These are phyloP conservation scores for Leptomonas seymouri DNA, from an alignment of 208 protist species.

Conservation along the genomic window DNA sequence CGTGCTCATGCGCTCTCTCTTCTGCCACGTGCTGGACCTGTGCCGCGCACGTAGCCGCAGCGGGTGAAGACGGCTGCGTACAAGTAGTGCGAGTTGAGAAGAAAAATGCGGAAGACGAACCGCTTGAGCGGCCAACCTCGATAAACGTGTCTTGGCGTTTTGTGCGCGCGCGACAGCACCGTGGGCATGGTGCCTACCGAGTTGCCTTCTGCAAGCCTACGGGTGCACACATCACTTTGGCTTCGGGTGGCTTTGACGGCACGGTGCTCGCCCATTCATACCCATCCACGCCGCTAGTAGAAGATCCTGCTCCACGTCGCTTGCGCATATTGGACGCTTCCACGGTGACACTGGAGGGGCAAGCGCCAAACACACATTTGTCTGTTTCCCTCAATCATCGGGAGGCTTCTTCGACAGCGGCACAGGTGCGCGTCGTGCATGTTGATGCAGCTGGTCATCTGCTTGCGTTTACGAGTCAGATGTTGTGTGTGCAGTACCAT, in stretches of 20 bases:
- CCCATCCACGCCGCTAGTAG: not conserved
- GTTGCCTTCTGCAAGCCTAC: constrained; percentile 35
- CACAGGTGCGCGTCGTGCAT: constrained; percentile 33
- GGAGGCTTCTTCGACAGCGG: not conserved
- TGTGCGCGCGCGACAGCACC: constrained; percentile 42
- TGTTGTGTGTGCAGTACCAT: constrained; percentile 16
- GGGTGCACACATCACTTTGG: constrained; percentile 8
- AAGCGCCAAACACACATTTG: not conserved
- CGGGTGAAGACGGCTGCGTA: constrained; percentile 65
- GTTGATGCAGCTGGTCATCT: constrained; percentile 20
- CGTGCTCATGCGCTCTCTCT: not conserved
- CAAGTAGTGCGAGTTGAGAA: constrained; percentile 35
- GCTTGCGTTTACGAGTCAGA: constrained; percentile 20
- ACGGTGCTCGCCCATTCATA: constrained; percentile 32
- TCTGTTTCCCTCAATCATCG: not conserved
- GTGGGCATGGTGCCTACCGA: constrained; percentile 61
- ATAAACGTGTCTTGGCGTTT: constrained; percentile 4
- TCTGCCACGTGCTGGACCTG: constrained; percentile 6
- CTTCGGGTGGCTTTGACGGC: constrained; percentile 68
- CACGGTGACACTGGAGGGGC: not conserved
- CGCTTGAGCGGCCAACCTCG: not conserved
- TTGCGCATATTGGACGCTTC: not conserved
- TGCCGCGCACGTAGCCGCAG: constrained; percentile 38
- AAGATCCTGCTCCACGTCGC: not conserved
- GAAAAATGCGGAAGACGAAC: not conserved